Percentiles rank a stretch among this genome's conserved stretches.
phyloP scores from a whole-genome alignment of 371 early-diverging fungal species.

The Mucor piriformis region DNA sequence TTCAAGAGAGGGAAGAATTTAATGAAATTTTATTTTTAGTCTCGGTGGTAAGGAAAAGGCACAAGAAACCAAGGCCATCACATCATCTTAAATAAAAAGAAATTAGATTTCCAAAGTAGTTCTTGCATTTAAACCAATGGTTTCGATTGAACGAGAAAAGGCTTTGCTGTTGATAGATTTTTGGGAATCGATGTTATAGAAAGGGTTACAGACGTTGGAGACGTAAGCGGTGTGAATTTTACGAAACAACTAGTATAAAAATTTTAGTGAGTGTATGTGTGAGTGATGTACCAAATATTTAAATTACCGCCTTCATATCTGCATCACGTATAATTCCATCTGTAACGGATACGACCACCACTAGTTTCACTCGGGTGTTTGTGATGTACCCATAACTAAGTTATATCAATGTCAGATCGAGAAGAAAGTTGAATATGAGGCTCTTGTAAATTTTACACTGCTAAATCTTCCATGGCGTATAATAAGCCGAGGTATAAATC shows the following conservation, averaged over 20 bases:
- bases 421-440: not conserved
- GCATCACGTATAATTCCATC: constrained; percentile 79
- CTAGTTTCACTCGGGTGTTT: constrained; percentile 82
- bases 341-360: constrained; percentile 75
- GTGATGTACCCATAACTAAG: constrained; percentile 84
- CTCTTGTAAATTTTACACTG: constrained; percentile 56
- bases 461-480: constrained; percentile 85
- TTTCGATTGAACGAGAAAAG: constrained; percentile 62
- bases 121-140: constrained; percentile 47
- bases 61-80: constrained; percentile 11
- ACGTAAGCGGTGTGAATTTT: constrained; percentile 82
- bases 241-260: constrained; percentile 66
- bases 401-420: not conserved
- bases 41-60: constrained; percentile 40
- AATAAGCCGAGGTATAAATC: constrained; percentile 85
- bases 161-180: constrained; percentile 59
- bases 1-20: not conserved
- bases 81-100: not conserved
- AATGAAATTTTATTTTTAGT: constrained; percentile 13
- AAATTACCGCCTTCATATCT: constrained; percentile 78
- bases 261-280: not conserved
- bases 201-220: constrained; percentile 80
- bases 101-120: constrained; percentile 28
- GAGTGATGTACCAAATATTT: no score
- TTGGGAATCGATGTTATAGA: constrained; percentile 68